phyloP scores from a whole-genome alignment of 306 rosid species.

The Lablab purpureus region DNA sequence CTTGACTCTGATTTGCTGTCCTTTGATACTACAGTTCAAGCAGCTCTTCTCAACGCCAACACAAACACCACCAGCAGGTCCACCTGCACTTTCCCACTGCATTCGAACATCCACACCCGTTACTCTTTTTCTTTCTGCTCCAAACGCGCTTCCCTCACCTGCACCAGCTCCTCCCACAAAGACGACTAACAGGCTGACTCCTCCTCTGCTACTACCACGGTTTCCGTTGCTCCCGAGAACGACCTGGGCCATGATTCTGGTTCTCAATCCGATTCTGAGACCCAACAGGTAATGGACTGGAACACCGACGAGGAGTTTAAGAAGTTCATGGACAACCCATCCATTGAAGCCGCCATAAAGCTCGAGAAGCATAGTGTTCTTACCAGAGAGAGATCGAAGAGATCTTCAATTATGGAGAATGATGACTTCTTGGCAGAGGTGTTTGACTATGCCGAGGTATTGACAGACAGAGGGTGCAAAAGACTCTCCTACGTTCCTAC shows the following conservation, averaged over 20 bases:
- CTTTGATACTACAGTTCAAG: conserved; percentile 65
- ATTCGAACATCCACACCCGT: conserved; percentile 9
- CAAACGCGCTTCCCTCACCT: conserved; percentile 29
- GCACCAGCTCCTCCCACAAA: conserved; percentile 51
- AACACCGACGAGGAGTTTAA: conserved; percentile 84
- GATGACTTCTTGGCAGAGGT: too few species aligned
- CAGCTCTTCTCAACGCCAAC: too few species aligned
- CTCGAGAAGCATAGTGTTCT: too few species aligned
- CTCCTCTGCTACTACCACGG: conserved; percentile 50
- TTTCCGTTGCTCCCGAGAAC: conserved; percentile 53
- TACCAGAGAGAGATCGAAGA: too few species aligned
- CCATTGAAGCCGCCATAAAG: conserved; percentile 90
- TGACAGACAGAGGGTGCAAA: too few species aligned
- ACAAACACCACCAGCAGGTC: background rate
- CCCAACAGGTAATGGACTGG: conserved; percentile 79
- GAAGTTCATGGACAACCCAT: conserved; percentile 86
- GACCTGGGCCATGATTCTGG: background rate
- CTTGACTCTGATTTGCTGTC: conserved; percentile 69
- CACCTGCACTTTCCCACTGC: conserved; percentile 9
- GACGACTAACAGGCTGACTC: conserved; percentile 53
- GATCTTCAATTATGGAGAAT: too few species aligned
- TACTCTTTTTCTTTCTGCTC: conserved; percentile 42
- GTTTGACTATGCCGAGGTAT: too few species aligned
- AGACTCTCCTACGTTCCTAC: too few species aligned
- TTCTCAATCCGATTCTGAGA: background rate